Evolutionary conservation across 1,284 basidiomycete species (phyloP).

Genomic region (Apiotrichum gracile): DNA sequence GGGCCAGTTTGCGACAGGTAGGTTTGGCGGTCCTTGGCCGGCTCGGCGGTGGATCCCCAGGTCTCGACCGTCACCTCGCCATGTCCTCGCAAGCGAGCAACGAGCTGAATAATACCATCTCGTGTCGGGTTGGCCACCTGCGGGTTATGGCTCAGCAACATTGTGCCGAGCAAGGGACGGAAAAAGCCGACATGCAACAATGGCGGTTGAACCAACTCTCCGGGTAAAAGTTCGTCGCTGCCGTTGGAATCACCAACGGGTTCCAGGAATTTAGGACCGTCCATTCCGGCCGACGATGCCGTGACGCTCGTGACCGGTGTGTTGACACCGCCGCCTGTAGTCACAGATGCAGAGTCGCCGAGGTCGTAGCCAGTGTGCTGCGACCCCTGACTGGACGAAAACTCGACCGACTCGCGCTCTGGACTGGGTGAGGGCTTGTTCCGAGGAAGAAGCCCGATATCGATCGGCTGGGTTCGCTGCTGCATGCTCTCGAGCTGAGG

Average conservation of each 20-base stretch:
- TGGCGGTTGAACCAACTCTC: conserved; percentile 41
- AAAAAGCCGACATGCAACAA: conserved; percentile 74
- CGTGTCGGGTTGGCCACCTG: conserved; percentile 68
- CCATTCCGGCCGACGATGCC: not conserved
- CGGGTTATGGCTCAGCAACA: conserved; percentile 74
- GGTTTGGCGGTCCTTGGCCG: conserved; percentile 24
- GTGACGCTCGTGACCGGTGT: conserved; percentile 9
- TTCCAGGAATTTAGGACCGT: not conserved
- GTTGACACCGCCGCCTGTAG: not conserved
- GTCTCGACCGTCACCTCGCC: conserved; percentile 29
- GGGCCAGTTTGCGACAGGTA: conserved; percentile 43
- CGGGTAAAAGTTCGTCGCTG: not conserved
- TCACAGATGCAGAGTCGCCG: not conserved
- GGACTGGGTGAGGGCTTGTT: not conserved
- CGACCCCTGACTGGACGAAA: conserved; percentile 1
- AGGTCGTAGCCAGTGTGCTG: conserved; percentile 1
- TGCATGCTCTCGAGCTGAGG: not conserved
- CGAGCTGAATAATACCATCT: conserved; percentile 68
- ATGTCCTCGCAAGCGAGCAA: conserved; percentile 51
- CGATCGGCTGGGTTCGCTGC: conserved; percentile 1
- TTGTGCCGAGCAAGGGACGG: conserved; percentile 81
- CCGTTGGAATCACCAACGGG: not conserved
- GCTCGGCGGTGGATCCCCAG: conserved; percentile 26
- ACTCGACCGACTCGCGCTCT: not conserved
- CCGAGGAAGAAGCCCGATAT: not conserved